These are phyloP conservation scores for Strobilomyces confusus DNA, from an alignment of 768 basidiomycete genomes.

Conservation along the genomic window DNA sequence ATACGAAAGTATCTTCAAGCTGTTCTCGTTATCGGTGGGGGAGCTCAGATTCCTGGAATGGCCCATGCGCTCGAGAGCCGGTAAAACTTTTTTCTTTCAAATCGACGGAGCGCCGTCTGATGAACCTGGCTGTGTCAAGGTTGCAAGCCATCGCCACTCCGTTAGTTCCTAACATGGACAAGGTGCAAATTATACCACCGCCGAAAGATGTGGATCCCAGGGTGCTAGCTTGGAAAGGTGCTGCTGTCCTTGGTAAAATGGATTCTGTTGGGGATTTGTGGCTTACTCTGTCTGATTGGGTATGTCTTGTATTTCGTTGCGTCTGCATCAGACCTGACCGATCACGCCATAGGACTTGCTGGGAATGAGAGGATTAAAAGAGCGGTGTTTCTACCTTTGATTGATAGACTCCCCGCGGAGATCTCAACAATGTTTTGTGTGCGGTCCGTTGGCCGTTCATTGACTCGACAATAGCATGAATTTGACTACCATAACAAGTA, in stretches of 20 bases:
- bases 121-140: constrained; percentile 23
- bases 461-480: too few species aligned
- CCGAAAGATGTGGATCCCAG: constrained; percentile 91
- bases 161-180: constrained; percentile 78
- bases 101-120: constrained; percentile 3
- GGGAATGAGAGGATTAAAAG: constrained; percentile 78
- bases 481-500: constrained; percentile 17
- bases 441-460: neutral
- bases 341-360: constrained; percentile 53
- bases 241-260: constrained; percentile 86
- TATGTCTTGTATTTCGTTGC: constrained; percentile 32
- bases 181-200: constrained; percentile 89
- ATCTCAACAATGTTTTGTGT: neutral
- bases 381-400: constrained; percentile 76
- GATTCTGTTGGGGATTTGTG: constrained; percentile 88
- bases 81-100: constrained; percentile 32
- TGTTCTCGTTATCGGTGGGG: constrained; percentile 84
- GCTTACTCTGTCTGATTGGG: constrained; percentile 87
- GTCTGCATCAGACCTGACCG: constrained; percentile 2
- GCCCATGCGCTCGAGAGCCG: constrained; percentile 85
- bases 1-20: constrained; percentile 86
- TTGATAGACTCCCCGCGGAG: neutral
- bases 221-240: constrained; percentile 93
- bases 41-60: constrained; percentile 76
- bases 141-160: constrained; percentile 83